Evolutionary conservation across 1,284 basidiomycete genomes (phyloP), one percentile per base, ranked within the genome.

Genomic region (Singerocomus inundabilis): DNA sequence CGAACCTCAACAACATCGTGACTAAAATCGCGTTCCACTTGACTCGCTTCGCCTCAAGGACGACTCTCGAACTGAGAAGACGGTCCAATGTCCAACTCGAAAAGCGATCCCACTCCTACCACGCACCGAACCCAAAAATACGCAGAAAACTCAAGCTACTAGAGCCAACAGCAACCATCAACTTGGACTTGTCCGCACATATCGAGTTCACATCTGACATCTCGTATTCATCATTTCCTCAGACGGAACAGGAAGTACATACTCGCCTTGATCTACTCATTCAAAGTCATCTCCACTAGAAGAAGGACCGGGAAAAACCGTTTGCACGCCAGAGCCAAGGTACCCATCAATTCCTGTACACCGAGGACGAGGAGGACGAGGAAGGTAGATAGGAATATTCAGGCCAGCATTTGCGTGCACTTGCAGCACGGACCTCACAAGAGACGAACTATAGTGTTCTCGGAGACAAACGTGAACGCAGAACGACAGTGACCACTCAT

Each of bases 161-260:
- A 10, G 44, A 67, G 16, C 85, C 88, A 0, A 85, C 83, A 0
- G 55, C 63, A 4, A 71, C 73, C 39, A 73, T 93, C 66, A 92
- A 91, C 58, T 75, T 93, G 35, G 91, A 93, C 64, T 75, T 93
- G 9, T 92, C 90, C 0, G 75, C 86, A 0, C 78, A 93, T 44
- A 87, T 93, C 54, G 91, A 90, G 1, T 76, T 94, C 25, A 80
- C 89, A 30, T 91, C 88, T 5, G 91, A 93, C 57, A 79, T 91
- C 35, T 83, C 89, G 0, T 91, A 93, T 64, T 74, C 86, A 1
- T 73, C 79, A 0, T 71, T 92, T 0, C 90, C 91, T 0, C 39
- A 49, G 0, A 75, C 76, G 1, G 59, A 74, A 1, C 78, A 78
- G 24, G 84, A 82, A 37, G 88, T 88, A 0, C 72, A 79, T 13